Evolutionary conservation across 768 basidiomycete genomes (phyloP), one percentile per base, ranked within the genome.

Genomic region (Kwoniella mangroviensis): DNA sequence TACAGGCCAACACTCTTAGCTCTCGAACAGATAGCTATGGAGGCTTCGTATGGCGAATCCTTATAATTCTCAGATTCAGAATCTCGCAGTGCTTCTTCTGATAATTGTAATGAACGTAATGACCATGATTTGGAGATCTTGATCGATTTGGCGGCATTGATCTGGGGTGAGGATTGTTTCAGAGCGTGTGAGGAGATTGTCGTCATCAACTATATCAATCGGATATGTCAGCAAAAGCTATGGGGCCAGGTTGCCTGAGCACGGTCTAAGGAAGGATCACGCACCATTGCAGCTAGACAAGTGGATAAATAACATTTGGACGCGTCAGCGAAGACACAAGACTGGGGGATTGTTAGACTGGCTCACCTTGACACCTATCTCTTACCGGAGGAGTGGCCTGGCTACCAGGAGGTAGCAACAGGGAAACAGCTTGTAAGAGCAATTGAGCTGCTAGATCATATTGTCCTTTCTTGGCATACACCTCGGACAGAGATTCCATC

Each of bases 331-430:
- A 9, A 22, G 34, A 17, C 45, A 54, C 12, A 12, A 41, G 11
- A 22, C 54, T 11, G 21, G 41, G 3, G 21, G 21, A 13, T 21
- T 17, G 1, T 42, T 2, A 54, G 28, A 43, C 21, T 6, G 13
- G 71, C 81, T 63, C 61, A 82, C 81, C 81, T 72, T 83, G 81
- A 79, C 82, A 83, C 51, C 74, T 63, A 63, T 83, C 82, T 41
- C 56, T 60, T 0, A 72, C 53, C 1, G 74, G 67, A 3, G 78
- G 76, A 13, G 57, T 19, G 17, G 58, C 62, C 55, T 73, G 68
- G 12, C 63, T 51, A 45, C 67, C 57, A 10, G 78, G 73, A 1
- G 82, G 82, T 42, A 83, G 52, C 60, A 83, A 63, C 4, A 74
- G 76, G 52, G 77, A 76, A 13, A 81, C 72, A 5, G 82, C 82